Conservation (phyloP, 2,329 filamentous ascomycete species). For the Dothistroma pini region DNA sequence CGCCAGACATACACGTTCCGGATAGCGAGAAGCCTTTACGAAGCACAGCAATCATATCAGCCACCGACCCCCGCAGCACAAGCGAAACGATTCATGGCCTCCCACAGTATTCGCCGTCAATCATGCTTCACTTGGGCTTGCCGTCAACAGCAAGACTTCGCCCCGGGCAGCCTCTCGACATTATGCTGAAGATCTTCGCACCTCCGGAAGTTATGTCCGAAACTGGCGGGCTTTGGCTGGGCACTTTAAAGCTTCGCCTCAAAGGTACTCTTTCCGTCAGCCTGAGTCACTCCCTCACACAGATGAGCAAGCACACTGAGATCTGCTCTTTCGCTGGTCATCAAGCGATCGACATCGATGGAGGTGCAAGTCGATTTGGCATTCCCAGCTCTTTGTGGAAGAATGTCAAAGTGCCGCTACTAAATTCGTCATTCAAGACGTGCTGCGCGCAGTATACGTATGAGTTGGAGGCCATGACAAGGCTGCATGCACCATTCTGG, state of each 20-base stretch:
- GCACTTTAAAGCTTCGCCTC: neutral
- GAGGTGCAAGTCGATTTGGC: neutral
- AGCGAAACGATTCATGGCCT: neutral
- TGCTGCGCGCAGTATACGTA: conserved; percentile 4
- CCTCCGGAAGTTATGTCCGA: neutral
- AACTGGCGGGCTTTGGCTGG: neutral
- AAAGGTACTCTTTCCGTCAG: neutral
- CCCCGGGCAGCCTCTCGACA: neutral
- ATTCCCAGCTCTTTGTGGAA: neutral
- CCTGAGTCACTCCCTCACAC: neutral
- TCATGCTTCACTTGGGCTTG: conserved; percentile 2
- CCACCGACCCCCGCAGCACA: neutral
- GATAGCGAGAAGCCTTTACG: neutral
- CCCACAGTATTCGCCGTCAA: conserved; percentile 1
- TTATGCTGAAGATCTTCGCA: neutral
- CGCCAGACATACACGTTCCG: neutral
- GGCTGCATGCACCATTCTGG: neutral
- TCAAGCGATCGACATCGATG: neutral
- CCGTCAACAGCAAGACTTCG: neutral
- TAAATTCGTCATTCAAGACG: neutral
- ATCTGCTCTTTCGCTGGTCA: conserved; percentile 1
- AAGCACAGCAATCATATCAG: neutral
- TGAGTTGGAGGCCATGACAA: neutral
- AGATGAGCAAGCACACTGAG: neutral
- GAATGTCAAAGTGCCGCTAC: neutral